Base-by-base conservation (phyloP, 2,329 filamentous ascomycete species). In the Xylaria sp. region DNA sequence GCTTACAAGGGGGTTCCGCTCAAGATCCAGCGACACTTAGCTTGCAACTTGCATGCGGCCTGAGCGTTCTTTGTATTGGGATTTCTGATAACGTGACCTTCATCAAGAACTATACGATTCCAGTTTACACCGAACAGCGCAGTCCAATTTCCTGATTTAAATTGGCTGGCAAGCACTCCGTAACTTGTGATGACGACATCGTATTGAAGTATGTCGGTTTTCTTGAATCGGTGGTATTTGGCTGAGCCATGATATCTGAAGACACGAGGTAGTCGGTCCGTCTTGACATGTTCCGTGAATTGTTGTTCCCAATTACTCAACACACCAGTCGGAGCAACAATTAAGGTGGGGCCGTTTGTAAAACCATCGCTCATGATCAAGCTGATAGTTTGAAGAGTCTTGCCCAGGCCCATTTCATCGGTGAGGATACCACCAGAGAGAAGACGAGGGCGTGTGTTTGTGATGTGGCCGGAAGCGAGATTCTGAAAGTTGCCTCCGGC, bases 291-390 rank as follows among this genome's bases (percentile, higher is more conserved):
- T 43, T 86, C 85, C 69, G 87, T 83, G 62, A 95, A 92, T 78
- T 97, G 93, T 62, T 91, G 89, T 73, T 88, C 89, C 94, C 94
- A 97, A 73, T 97, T 97, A 75, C 91, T 94, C 91, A 97, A 94
- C 23, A 97, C 93, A 60, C 90, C 91, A 6, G 97, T 86, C 0
- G 94, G 94, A 0, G 92, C 90, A 63, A 97, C 84, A 61, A 97
- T 94, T 25, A 97, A 84, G 0, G 93, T 97, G 1, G 90, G 82
- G 3, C 88, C 89, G 2, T 82, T 77, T 0, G 81, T 81, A 25
- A 81, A 81, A 6, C 84, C 84, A 4, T 79, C 74, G 18, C 83
- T 83, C 59, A 94, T 81, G 63, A 97, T 90, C 41, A 97, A 81
- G 61, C 92, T 92, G 72, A 97, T 95, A 56, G 94, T 86, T 77